Evolutionary conservation across 805 yeast genomes (phyloP), one percentile per base, ranked within the genome.

Genomic region (Kodamaea kakaduensis): DNA sequence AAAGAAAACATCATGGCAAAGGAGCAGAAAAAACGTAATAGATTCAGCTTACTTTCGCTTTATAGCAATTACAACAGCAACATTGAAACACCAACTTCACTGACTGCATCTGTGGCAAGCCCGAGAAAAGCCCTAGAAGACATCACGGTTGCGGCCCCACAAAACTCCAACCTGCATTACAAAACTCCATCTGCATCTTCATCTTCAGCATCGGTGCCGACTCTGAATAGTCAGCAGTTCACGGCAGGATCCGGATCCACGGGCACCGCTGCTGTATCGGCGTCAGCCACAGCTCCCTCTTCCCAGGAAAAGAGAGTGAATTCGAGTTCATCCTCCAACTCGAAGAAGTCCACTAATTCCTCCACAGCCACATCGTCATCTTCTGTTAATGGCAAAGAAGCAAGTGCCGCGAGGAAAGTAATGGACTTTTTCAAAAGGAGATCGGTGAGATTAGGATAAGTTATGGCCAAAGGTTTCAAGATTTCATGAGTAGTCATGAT

Each of bases 371-470:
- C 57, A 10, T 41, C 41, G 33, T 31, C 47, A 6, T 41, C 63
- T 32, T 47, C 59, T 46, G 57, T 45, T 38, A 51, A 48, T 44
- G 57, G 64, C 42, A 77, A 73, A 46, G 85, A 79, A 46, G 77
- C 78, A 14, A 79, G 88, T 31, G 81, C 93, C 2, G 87, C 93
- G 4, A 77, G 79, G 52, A 78, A 77, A 48, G 88, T 82, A 7
- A 76, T 82, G 72, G 89, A 81, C 55, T 82, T 82, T 54, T 81
- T 82, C 65, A 81, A 81, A 53, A 72, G 89, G 59, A 74, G 85
- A 43, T 59, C 66, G 37, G 52, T 62, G 4, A 50, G 60, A 41
- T 53, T 59, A 13, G 53, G 54, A 17, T 34, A 25, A 23, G 38
- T 16, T 9, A 23, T 28, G 32, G 20, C 22, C 29, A 18, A 7